Base-by-base conservation (phyloP, 1,139 yeast genomes). In the Debaryomyces psychrophilus region DNA sequence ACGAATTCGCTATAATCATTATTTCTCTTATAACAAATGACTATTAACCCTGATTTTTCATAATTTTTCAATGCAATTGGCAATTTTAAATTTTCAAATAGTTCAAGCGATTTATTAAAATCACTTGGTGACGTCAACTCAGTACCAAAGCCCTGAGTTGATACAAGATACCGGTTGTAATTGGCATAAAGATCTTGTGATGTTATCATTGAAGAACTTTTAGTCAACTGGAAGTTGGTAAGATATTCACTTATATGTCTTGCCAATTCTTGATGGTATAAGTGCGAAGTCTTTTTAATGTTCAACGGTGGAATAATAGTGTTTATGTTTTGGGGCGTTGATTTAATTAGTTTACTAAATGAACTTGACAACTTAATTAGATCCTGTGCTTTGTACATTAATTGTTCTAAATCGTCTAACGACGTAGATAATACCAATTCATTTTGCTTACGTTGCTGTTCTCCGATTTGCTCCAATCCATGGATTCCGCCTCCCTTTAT, bases 321-420 rank as follows among this genome's bases (percentile, higher is more conserved):
- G 22, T 17, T 38, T 15, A 39, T 26, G 17, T 44, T 50, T 43
- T 29, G 43, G 31, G 44, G 44, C 33, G 27, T 39, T 40, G 44
- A 51, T 45, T 62, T 65, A 6, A 68, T 51, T 8, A 70, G 50
- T 11, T 67, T 51, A 55, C 77, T 71, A 62, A 81, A 76, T 37
- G 80, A 67, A 42, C 75, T 71, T 22, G 85, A 64, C 27, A 90
- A 65, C 38, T 74, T 71, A 37, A 85, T 80, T 42, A 92, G 77
- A 47, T 90, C 95, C 55, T 82, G 82, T 1, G 92, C 95, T 51
- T 87, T 80, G 22, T 82, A 76, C 85, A 90, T 85, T 43, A 92
- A 69, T 38, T 86, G 85, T 51, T 86, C 86, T 40, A 92, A 67
- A 62, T 90, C 97, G 45, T 85, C 87, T 35, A 92, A 67, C 0